phyloP scores from a whole-genome alignment of 768 basidiomycete species.

The Lanmaoa rubissima region DNA sequence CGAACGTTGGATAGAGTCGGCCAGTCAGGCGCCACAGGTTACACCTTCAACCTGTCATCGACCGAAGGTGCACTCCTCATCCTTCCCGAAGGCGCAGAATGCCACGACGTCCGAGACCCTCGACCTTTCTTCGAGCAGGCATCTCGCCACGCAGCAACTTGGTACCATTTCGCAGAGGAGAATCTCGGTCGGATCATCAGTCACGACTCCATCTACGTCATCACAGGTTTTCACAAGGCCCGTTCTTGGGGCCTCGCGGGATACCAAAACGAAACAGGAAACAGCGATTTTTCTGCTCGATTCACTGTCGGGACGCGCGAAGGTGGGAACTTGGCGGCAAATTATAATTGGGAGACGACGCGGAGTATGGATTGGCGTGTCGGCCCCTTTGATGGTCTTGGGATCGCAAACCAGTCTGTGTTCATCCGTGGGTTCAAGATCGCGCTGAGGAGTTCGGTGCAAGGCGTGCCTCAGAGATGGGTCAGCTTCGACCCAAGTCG shows the following conservation, averaged over 20 bases:
- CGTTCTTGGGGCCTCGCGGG: slow-evolving; percentile 32
- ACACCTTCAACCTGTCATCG: slow-evolving; percentile 18
- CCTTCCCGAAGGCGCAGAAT: slow-evolving; percentile 34
- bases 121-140: slow-evolving; percentile 29
- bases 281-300: slow-evolving; percentile 4
- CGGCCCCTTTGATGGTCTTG: slow-evolving; percentile 12
- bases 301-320: slow-evolving; percentile 15
- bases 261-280: slow-evolving; percentile 11
- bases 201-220: slow-evolving; percentile 34
- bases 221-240: slow-evolving; percentile 29
- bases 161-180: slow-evolving; percentile 33
- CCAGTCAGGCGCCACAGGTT: background rate
- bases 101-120: slow-evolving; percentile 27
- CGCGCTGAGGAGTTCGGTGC: slow-evolving; percentile 16
- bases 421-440: slow-evolving; percentile 34
- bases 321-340: slow-evolving; percentile 5
- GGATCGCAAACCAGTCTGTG: slow-evolving; percentile 26
- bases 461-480: slow-evolving; percentile 20
- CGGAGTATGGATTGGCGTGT: slow-evolving; percentile 20
- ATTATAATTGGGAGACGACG: slow-evolving; percentile 19
- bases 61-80: slow-evolving; percentile 33
- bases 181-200: slow-evolving; percentile 28
- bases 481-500: slow-evolving; percentile 3
- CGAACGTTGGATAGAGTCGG: background rate
- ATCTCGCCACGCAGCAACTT: slow-evolving; percentile 23